Evolutionary conservation across 1,139 yeast species (phyloP), one percentile per base, ranked within the genome.

Genomic region (Scheffersomyces insectosa): DNA sequence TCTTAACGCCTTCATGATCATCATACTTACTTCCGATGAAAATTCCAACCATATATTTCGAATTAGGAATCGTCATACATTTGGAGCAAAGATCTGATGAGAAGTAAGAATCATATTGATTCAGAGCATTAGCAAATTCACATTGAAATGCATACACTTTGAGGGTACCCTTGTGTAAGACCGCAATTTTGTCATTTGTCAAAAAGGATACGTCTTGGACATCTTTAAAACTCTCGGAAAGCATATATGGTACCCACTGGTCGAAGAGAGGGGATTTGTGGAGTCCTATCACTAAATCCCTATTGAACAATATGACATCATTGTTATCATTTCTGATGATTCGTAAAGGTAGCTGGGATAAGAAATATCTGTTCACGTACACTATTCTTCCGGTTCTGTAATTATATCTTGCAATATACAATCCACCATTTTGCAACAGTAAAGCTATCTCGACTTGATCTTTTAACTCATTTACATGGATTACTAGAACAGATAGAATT

Each of bases 11-110:
- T 14, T 56, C 56, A 10, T 36, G 33, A 16, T 53, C 57, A 31
- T 46, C 35, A 31, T 52, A 44, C 12, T 47, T 49, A 28, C 48
- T 53, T 37, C 54, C 51, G 23, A 57, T 54, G 5, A 60, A 48
- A 11, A 65, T 40, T 2, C 56, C 40, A 3, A 65, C 42, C 1
- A 60, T 45, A 12, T 46, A 40, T 3, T 51, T 41, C 3, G 49
- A 40, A 14, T 29, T 30, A 5, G 51, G 52, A n/a, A 60, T 29
- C 13, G 16, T 39, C 15, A 56, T 35, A 1, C 57, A 53, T 36
- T 56, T 60, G 39, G 12, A 37, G 13, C 28, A 16, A 13, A 39
- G 23, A 20, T 34, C 28, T 20, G 13, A 5, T 25, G 16, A 8
- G 35, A 42, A 20, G 10, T 13, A 54, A 4, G 61, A 53, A 37